These are phyloP conservation scores for Saturnispora zaruensis DNA, from an alignment of 805 yeast genomes.

Conservation along the genomic window DNA sequence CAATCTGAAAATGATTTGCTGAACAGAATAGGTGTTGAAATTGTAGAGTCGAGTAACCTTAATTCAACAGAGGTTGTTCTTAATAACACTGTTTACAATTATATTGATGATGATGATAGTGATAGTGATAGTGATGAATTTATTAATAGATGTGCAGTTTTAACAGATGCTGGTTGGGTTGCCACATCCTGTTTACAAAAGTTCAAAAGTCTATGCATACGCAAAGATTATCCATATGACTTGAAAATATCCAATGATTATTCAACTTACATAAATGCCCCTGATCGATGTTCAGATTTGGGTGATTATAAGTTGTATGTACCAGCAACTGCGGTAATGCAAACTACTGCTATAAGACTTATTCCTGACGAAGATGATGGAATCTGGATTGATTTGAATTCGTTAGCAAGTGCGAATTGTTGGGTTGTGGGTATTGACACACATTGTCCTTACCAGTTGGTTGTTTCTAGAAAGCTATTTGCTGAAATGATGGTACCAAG, in stretches of 20 bases:
- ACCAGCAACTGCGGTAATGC: conserved; percentile 46
- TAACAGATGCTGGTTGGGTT: conserved; percentile 45
- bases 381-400: conserved; percentile 78
- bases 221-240: conserved; percentile 28
- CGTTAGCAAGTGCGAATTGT: conserved; percentile 62
- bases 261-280: conserved; percentile 39
- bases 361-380: conserved; percentile 27
- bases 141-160: conserved; percentile 34
- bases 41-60: neutral
- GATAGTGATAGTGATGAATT: conserved; percentile 17
- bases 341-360: conserved; percentile 21
- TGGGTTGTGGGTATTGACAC: conserved; percentile 87
- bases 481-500: conserved; percentile 60
- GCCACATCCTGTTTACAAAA: conserved; percentile 58
- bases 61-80: neutral
- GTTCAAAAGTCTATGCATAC: conserved; percentile 49
- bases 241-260: conserved; percentile 35
- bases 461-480: conserved; percentile 46
- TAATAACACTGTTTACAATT: neutral
- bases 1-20: conserved; percentile 1
- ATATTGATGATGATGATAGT: neutral
- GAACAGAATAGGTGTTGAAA: neutral
- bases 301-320: conserved; percentile 32
- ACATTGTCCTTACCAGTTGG: conserved; percentile 64
- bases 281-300: conserved; percentile 21